Evolutionary conservation across 2,329 filamentous ascomycete genomes (phyloP).

Genomic region (Knoxdaviesia proteae): DNA sequence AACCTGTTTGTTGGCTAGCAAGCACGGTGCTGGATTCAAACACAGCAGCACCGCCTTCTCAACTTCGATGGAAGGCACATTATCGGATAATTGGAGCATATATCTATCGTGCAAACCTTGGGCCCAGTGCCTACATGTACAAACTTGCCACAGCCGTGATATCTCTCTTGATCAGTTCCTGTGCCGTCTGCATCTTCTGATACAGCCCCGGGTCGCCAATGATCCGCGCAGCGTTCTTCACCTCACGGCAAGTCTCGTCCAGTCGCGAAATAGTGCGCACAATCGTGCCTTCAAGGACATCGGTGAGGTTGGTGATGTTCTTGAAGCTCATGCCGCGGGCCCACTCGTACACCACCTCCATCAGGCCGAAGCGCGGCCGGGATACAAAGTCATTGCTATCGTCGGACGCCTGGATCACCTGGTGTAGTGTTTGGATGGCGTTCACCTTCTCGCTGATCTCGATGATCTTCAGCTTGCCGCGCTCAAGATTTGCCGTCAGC

Average conservation of each 20-base stretch:
- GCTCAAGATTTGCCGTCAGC: constrained; percentile 62
- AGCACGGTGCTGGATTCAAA: too few species aligned
- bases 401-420: constrained; percentile 78
- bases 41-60: too few species aligned
- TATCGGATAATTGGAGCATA: too few species aligned
- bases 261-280: constrained; percentile 83
- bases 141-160: constrained; percentile 77
- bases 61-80: too few species aligned
- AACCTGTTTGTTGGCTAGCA: too few species aligned
- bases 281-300: constrained; percentile 93
- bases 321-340: constrained; percentile 95
- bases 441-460: constrained; percentile 86
- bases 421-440: constrained; percentile 66
- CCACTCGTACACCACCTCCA: constrained; percentile 98
- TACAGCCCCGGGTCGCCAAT: constrained; percentile 88
- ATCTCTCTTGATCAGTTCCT: constrained; percentile 94
- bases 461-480: constrained; percentile 68
- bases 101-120: too few species aligned
- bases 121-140: constrained; percentile 45
- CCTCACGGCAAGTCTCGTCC: constrained; percentile 91
- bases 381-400: constrained; percentile 85
- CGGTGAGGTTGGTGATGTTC: constrained; percentile 86
- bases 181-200: constrained; percentile 89
- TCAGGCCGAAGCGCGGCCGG: constrained; percentile 72
- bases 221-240: constrained; percentile 89